These are phyloP conservation scores for Seiridium unicorne DNA, from an alignment of 2,329 filamentous ascomycete species.

Conservation along the genomic window DNA sequence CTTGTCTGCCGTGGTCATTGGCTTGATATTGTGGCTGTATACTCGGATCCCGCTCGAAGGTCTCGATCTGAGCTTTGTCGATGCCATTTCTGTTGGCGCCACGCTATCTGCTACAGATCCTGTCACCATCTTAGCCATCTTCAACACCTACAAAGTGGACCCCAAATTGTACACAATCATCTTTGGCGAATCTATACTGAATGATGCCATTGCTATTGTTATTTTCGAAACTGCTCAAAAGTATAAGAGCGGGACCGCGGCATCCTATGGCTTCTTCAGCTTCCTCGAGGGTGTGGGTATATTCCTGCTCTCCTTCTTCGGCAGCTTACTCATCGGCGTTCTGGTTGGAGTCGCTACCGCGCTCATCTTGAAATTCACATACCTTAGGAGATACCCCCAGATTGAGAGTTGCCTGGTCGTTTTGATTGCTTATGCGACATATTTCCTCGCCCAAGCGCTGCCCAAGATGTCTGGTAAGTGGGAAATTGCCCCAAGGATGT, in stretches of 20 bases:
- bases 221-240: slow-evolving; percentile 96
- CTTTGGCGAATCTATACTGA: slow-evolving; percentile 96
- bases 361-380: slow-evolving; percentile 89
- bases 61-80: slow-evolving; percentile 84
- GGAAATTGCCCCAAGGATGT: neutral
- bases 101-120: slow-evolving; percentile 96
- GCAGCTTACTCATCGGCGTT: slow-evolving; percentile 85
- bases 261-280: slow-evolving; percentile 73
- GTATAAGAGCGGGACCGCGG: slow-evolving; percentile 75
- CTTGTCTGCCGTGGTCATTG: slow-evolving; percentile 93
- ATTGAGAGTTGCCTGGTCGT: slow-evolving; percentile 95
- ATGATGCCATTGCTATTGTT: slow-evolving; percentile 97
- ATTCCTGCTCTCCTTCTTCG: slow-evolving; percentile 95
- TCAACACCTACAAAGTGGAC: slow-evolving; percentile 99
- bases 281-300: slow-evolving; percentile 90
- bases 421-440: slow-evolving; percentile 91
- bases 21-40: slow-evolving; percentile 84
- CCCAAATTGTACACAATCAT: slow-evolving; percentile 98
- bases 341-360: slow-evolving; percentile 85
- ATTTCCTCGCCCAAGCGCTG: slow-evolving; percentile 96
- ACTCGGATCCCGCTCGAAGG: slow-evolving; percentile 83
- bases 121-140: slow-evolving; percentile 96
- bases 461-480: slow-evolving; percentile 81
- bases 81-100: slow-evolving; percentile 94
- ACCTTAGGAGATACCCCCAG: slow-evolving; percentile 88